A percentile compares a stretch with the other conserved stretches of the same genome.
phyloP scores from a whole-genome alignment of 192 early-diverging fungal genomes.

The Physocladia obscura region DNA sequence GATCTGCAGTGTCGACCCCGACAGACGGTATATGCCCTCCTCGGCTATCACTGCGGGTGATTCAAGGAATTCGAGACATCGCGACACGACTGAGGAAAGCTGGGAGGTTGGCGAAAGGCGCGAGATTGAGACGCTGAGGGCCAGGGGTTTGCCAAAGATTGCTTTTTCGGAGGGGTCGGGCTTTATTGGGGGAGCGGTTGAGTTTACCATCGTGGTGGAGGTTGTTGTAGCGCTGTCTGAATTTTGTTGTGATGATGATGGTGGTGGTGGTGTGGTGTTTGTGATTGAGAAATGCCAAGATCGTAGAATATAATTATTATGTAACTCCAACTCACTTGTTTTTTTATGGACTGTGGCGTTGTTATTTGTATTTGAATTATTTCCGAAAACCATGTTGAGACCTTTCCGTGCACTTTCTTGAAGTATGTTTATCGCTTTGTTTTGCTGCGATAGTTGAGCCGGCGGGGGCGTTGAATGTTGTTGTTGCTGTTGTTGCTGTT shows the following conservation, averaged over 20 bases:
- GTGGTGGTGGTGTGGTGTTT: not conserved
- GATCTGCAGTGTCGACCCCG: constrained; percentile 74
- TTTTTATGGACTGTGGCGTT: not conserved
- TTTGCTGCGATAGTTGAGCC: not conserved
- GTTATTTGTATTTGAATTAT: not conserved
- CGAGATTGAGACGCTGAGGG: constrained; percentile 71
- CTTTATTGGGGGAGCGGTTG: not conserved
- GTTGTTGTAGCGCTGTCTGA: not conserved
- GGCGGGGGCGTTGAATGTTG: not conserved
- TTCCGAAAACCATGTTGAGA: constrained; percentile 18
- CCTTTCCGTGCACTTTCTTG: constrained; percentile 20
- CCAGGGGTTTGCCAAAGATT: constrained; percentile 81
- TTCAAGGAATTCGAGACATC: constrained; percentile 97
- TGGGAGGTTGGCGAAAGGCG: constrained; percentile 71
- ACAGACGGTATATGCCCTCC: constrained; percentile 94
- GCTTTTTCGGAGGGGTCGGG: not conserved
- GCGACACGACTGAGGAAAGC: constrained; percentile 84
- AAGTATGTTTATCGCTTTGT: constrained; percentile 3
- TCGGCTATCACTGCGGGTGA: constrained; percentile 48
- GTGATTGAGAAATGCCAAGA: not conserved
- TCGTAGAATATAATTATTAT: not conserved
- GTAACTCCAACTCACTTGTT: not conserved
- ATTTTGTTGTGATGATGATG: not conserved
- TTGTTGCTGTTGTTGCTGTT: not conserved
- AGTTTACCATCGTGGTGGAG: not conserved